Conservation (phyloP, 495 filamentous ascomycete species). For the Cercophora sp. region DNA sequence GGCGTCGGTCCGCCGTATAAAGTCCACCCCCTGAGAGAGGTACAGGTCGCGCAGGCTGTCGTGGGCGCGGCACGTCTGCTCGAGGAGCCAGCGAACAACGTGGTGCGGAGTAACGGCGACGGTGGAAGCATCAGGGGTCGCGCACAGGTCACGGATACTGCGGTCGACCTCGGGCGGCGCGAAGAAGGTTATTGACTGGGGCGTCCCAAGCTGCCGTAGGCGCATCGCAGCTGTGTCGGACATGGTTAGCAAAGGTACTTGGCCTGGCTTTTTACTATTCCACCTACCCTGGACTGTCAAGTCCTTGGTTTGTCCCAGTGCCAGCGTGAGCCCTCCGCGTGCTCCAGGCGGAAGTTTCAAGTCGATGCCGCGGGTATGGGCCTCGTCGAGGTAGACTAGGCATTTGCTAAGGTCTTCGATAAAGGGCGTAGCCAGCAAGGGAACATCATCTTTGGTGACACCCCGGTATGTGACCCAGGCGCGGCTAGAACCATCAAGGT, state of each 20-base stretch:
- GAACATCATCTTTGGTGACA: constrained; percentile 20
- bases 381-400: constrained; percentile 43
- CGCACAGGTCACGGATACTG: constrained; percentile 36
- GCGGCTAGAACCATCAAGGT: constrained; percentile 36
- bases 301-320: constrained; percentile 45
- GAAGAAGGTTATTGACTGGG: constrained; percentile 33
- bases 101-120: constrained; percentile 39
- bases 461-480: constrained; percentile 33
- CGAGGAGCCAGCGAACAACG: constrained; percentile 54
- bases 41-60: constrained; percentile 52
- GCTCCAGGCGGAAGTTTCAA: constrained; percentile 37
- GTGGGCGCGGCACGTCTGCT: constrained; percentile 53
- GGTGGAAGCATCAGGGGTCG: constrained; percentile 4
- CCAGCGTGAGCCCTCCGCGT: constrained; percentile 45
- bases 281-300: constrained; percentile 39
- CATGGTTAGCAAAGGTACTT: not conserved
- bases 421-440: constrained; percentile 39
- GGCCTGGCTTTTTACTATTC: too few relatives aligned
- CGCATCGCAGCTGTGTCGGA: constrained; percentile 19
- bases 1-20: constrained; percentile 38
- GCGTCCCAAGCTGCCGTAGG: constrained; percentile 29
- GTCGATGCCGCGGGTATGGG: constrained; percentile 49
- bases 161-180: constrained; percentile 39
- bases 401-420: constrained; percentile 35
- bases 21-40: constrained; percentile 51